Percentiles rank a stretch among this genome's conserved stretches.
These are phyloP conservation scores for Tubosaeta brunneosetosa DNA, from an alignment of 768 basidiomycete genomes.

Conservation along the genomic window DNA sequence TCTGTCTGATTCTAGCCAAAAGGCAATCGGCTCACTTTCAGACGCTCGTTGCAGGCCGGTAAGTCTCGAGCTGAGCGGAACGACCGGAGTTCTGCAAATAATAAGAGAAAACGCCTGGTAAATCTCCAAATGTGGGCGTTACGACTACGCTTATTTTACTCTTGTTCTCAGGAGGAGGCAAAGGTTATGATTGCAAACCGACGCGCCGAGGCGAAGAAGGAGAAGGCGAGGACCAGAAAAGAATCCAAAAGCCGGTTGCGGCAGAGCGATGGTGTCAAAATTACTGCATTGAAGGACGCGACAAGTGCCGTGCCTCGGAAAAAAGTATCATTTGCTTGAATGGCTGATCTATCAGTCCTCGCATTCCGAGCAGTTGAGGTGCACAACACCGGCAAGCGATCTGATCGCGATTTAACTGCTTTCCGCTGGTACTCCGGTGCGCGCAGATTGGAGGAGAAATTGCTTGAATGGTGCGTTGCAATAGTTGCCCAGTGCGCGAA, in stretches of 20 bases:
- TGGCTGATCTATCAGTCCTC: constrained; percentile 15
- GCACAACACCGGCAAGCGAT: constrained; percentile 15
- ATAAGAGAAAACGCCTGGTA: constrained; percentile 39
- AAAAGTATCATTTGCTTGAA: constrained; percentile 32
- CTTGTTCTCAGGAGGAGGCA: constrained; percentile 36
- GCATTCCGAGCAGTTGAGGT: constrained; percentile 14
- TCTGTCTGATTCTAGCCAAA: constrained; percentile 9
- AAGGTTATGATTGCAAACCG: constrained; percentile 37
- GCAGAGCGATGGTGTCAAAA: constrained; percentile 7
- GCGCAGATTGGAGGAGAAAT: constrained; percentile 6
- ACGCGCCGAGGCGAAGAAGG: constrained; percentile 36
- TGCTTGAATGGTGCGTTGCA: constrained; percentile 12
- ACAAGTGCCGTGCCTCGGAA: constrained; percentile 25
- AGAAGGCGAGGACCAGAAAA: constrained; percentile 34
- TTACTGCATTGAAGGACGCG: constrained; percentile 7
- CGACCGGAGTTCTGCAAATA: constrained; percentile 22
- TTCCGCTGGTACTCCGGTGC: constrained; percentile 3
- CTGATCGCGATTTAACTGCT: constrained; percentile 19
- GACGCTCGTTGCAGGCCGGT: constrained; percentile 19
- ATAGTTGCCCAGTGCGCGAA: constrained; percentile 13
- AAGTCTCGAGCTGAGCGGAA: constrained; percentile 27
- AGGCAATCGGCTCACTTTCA: constrained; percentile 18
- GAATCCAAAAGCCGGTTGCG: constrained; percentile 12
- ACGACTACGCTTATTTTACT: constrained; percentile 10
- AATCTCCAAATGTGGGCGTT: constrained; percentile 15